Conservation (phyloP, 2,329 filamentous ascomycete species). For the Rugonectria rugulosa region DNA sequence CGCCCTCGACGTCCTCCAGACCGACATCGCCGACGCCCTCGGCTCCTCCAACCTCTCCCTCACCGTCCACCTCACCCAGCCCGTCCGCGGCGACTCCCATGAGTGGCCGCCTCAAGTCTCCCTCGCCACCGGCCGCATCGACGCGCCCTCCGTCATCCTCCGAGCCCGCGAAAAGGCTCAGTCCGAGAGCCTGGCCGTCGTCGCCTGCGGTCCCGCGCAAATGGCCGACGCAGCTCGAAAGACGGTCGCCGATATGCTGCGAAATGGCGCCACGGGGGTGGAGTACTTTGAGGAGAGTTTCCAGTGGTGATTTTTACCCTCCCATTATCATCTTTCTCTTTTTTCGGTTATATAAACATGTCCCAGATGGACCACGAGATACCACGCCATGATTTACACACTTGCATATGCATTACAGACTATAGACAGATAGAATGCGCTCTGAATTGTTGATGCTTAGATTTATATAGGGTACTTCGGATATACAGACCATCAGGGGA, state of each 20-base stretch:
- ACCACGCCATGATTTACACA: not conserved
- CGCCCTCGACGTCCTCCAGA: constrained; percentile 43
- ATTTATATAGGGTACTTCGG: too few species aligned
- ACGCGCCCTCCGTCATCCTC: constrained; percentile 43
- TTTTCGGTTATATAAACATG: not conserved
- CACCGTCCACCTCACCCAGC: constrained; percentile 47
- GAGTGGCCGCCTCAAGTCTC: constrained; percentile 30
- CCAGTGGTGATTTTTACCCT: constrained; percentile 45
- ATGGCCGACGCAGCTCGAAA: constrained; percentile 54
- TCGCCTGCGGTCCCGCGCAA: constrained; percentile 53
- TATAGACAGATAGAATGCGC: not conserved
- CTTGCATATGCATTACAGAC: not conserved
- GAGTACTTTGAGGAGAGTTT: constrained; percentile 56
- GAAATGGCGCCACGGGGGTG: constrained; percentile 35
- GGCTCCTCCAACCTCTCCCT: constrained; percentile 43
- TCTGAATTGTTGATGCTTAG: not conserved
- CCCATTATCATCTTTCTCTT: not conserved
- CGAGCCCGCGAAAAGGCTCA: constrained; percentile 32
- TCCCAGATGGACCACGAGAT: constrained; percentile 1
- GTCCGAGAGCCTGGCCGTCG: constrained; percentile 46
- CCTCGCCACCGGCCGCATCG: constrained; percentile 41
- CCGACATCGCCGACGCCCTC: constrained; percentile 43
- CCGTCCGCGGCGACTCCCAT: constrained; percentile 10
- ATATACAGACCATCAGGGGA: too few species aligned
- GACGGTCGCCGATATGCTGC: constrained; percentile 45